phyloP scores from a whole-genome alignment of 768 basidiomycete genomes.

The Trametes maxima region DNA sequence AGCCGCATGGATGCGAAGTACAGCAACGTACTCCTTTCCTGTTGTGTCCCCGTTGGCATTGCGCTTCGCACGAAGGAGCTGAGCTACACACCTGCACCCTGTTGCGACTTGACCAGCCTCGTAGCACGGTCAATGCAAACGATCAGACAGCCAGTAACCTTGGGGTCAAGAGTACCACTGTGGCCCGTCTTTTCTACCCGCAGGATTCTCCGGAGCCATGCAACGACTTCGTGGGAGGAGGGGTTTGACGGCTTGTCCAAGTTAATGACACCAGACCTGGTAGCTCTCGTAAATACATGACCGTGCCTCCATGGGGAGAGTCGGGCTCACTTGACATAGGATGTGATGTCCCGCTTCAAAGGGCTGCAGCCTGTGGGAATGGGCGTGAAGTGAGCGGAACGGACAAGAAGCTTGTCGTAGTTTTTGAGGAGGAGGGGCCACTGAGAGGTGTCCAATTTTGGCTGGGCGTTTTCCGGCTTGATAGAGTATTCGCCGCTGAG shows the following conservation, averaged over 20 bases:
- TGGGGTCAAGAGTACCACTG: conserved; percentile 97
- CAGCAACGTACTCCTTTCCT: conserved; percentile 99
- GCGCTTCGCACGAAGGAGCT: neutral
- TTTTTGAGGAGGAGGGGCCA: conserved; percentile 99
- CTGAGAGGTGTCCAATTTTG: conserved; percentile 89
- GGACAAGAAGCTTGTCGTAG: conserved; percentile 94
- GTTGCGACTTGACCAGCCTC: conserved; percentile 95
- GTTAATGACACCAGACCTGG: conserved; percentile 98
- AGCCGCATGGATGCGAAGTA: conserved; percentile 86
- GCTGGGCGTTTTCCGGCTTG: conserved; percentile 73
- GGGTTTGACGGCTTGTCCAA: conserved; percentile 99
- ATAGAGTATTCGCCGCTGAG: conserved; percentile 76
- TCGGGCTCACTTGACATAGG: conserved; percentile 79
- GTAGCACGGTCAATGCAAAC: conserved; percentile 99
- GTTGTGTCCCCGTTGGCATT: neutral
- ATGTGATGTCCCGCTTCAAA: conserved; percentile 88
- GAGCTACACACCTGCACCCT: conserved; percentile 79
- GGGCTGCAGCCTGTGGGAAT: conserved; percentile 94
- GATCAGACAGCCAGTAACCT: conserved; percentile 98
- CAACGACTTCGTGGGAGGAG: conserved; percentile 98
- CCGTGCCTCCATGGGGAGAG: neutral
- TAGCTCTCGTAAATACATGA: neutral
- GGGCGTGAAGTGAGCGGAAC: conserved; percentile 97
- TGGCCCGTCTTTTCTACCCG: conserved; percentile 98
- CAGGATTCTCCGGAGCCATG: conserved; percentile 96